Evolutionary conservation across 441 rosid species (phyloP), one percentile per base, ranked within the genome.

Genomic region (Jatropha multifida): DNA sequence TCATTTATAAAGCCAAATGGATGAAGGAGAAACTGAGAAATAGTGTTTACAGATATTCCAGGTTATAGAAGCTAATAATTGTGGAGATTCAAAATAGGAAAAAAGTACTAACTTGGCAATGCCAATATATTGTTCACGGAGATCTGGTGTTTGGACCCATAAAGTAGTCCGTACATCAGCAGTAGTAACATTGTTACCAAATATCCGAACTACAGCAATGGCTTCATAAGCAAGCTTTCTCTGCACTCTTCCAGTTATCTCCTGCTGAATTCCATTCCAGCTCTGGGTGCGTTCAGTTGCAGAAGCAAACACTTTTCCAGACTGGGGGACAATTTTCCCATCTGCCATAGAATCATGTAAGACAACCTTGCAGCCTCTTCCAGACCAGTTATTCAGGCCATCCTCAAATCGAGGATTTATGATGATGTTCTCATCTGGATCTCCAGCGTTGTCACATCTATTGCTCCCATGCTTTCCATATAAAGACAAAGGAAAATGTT

Each of bases 221-320:
- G 85, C 90, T 46, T 87, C 87, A 65, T 91, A 95, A 20, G 87
- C 91, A 81, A 89, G 87, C 77, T 93, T 90, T 69, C 93, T 86
- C 78, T 87, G 89, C 58, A 87, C 87, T 80, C 86, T 88, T 71
- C 86, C 92, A 0, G 97, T 90, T 74, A 95, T 90, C 71, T 95
- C 99, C 81, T 95, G 97, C 83, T 93, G 89, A 75, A 95, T 91
- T 37, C 98, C 98, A 56, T 95, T 93, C 98, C 99, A 95, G 80
- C 76, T 86, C 78, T 87, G 93, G 14, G 91, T 90, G 65, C 98
- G 98, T 18, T 81, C 94, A 40, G 94, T 89, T 55, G 97, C 94
- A 62, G 88, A 76, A 72, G 94, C 98, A 80, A 92, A 93, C 74
- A 83, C 80, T 74, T 89, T 87, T 32, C 98, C 98, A 2, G 89